Evolutionary conservation across 345 rosid genomes (phyloP), one percentile per base, ranked within the genome.

Genomic region (Limnanthes douglasii): DNA sequence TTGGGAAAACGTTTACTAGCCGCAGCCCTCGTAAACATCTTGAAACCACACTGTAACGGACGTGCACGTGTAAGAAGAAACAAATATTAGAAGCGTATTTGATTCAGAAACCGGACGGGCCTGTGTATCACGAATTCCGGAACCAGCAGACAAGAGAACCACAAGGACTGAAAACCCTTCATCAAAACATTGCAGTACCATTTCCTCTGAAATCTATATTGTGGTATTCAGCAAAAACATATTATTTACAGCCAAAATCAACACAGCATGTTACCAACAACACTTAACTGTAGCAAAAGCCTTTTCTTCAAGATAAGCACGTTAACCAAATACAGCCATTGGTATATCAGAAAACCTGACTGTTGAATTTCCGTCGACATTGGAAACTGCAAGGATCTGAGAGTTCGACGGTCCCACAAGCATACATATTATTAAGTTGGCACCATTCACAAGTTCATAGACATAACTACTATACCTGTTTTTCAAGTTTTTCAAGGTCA

Each of bases 21-120:
- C 10, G 98, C 95, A 54, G 94, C 80, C 65, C 98, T 70, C 1
- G 95, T 79, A 64, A 90, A 90, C 98, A 90, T 90, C 75, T 90
- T 90, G 59, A 90, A 90, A 39, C 98, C 98, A 68, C 98, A 90
- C 99, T 90, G 79, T 34, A 18, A 19, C 24, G n/a, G 7, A 17
- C 20, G 16, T 37, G 29, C 8, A 32, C 13, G 41, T 34, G 37
- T 15, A 11, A 3, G 21, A 22, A n/a, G n/a, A n/a, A n/a, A n/a
- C n/a, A n/a, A n/a, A n/a, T n/a, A n/a, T n/a, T n/a, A 37, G 14
- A 55, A 23, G 49, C 2, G 36, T n/a, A n/a, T 17, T 11, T 18
- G 29, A n/a, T n/a, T n/a, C n/a, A n/a, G n/a, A n/a, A n/a, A n/a
- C n/a, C n/a, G n/a, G n/a, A 34, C 8, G 13, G n/a, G 84, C 98